phyloP scores from a whole-genome alignment of 2,329 filamentous ascomycete species.

The Cladorrhinum sp. region DNA sequence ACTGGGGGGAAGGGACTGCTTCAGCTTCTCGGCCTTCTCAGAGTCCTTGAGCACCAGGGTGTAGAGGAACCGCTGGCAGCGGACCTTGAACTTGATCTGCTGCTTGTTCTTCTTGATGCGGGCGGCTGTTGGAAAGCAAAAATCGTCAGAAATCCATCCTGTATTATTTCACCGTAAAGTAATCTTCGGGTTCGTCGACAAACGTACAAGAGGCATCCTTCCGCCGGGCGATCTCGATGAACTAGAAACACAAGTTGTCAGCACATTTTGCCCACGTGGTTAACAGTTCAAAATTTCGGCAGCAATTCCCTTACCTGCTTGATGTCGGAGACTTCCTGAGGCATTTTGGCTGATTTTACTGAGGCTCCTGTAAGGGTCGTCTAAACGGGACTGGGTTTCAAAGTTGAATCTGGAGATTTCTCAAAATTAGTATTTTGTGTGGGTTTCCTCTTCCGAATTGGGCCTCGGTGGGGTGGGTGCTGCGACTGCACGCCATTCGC shows the following conservation, averaged over 20 bases:
- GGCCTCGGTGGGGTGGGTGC: conserved; percentile 9
- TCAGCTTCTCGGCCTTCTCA: conserved; percentile 99
- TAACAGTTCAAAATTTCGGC: neutral
- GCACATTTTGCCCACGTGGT: neutral
- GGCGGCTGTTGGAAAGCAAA: conserved; percentile 56
- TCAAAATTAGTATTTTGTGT: conserved; percentile 32
- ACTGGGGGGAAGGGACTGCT: conserved; percentile 98
- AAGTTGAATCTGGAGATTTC: conserved; percentile 25
- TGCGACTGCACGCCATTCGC: neutral
- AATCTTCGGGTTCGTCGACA: conserved; percentile 8
- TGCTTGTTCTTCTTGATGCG: conserved; percentile 95
- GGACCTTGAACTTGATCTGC: conserved; percentile 99
- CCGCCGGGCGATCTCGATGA: conserved; percentile 99
- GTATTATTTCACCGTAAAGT: neutral
- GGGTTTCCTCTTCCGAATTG: conserved; percentile 21
- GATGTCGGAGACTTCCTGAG: conserved; percentile 96
- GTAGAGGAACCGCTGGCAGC: conserved; percentile 95
- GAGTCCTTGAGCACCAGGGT: conserved; percentile 97
- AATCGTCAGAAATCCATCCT: conserved; percentile 15
- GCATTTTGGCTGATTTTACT: conserved; percentile 73
- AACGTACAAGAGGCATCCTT: conserved; percentile 97
- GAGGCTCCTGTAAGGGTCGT: conserved; percentile 25
- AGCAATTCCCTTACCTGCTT: conserved; percentile 61
- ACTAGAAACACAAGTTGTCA: conserved; percentile 52
- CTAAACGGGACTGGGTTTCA: conserved; percentile 22